Percentiles rank a stretch among this genome's conserved stretches.
Conservation (phyloP, 2,329 filamentous ascomycete genomes). For the Zymoseptoria pseudotritici region DNA sequence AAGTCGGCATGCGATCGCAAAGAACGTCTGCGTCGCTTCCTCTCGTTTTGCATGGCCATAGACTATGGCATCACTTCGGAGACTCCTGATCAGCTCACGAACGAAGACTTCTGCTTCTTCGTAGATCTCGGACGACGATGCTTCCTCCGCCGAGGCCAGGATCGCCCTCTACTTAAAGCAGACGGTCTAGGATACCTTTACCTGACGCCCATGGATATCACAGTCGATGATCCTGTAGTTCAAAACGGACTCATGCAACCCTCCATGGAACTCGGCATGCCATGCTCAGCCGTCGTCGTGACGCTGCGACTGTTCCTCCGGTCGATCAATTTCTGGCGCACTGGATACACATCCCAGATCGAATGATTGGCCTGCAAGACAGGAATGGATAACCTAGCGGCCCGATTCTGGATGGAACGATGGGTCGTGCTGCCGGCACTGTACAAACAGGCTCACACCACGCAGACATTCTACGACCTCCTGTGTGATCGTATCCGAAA, state of each 20-base stretch:
- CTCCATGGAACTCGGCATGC: not conserved
- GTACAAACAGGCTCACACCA: too few relatives aligned
- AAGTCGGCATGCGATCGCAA: not conserved
- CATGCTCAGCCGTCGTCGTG: not conserved
- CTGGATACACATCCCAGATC: not conserved
- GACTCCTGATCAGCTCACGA: not conserved
- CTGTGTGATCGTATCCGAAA: too few relatives aligned
- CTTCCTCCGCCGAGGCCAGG: not conserved
- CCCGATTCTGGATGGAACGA: not conserved
- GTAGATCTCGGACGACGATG: not conserved
- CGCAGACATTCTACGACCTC: too few relatives aligned
- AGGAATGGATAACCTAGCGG: not conserved
- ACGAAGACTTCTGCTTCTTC: not conserved
- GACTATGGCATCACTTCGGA: not conserved
- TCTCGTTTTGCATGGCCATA: conserved; percentile 1
- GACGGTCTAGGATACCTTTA: not conserved
- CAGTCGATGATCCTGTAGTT: not conserved
- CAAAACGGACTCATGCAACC: not conserved
- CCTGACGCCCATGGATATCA: not conserved
- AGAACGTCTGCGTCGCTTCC: not conserved
- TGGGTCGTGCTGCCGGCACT: too few relatives aligned
- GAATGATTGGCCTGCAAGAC: not conserved
- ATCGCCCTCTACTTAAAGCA: not conserved
- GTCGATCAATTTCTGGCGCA: not conserved
- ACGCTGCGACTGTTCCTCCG: not conserved